A percentile compares a stretch with the other conserved stretches of the same genome.
Conservation (phyloP, 306 rosid genomes). For the Arachis hypogaea region DNA sequence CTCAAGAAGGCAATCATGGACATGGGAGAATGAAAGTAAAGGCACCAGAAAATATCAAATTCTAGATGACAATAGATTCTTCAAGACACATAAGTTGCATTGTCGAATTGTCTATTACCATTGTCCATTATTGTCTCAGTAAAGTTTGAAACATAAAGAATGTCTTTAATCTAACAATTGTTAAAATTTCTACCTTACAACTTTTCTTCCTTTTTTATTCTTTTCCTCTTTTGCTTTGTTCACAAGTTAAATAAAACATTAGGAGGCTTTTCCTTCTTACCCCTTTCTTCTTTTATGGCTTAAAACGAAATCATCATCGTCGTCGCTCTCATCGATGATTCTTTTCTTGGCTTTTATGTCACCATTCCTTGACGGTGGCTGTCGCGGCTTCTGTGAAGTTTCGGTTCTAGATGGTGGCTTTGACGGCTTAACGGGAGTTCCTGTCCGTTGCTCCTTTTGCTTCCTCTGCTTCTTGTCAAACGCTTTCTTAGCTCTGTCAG, state of each 20-base stretch:
- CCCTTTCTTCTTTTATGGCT: conserved; percentile 79
- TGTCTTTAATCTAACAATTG: conserved; percentile 41
- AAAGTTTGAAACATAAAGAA: conserved; percentile 53
- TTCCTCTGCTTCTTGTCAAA: conserved; percentile 82
- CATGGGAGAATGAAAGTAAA: not conserved
- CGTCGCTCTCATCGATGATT: conserved; percentile 56
- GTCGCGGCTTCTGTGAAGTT: conserved; percentile 69
- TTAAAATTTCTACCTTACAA: conserved; percentile 39
- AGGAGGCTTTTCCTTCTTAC: conserved; percentile 44
- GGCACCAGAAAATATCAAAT: not conserved
- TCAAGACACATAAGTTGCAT: conserved; percentile 33
- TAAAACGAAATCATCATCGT: conserved; percentile 58
- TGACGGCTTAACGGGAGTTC: conserved; percentile 74
- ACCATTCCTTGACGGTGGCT: conserved; percentile 66
- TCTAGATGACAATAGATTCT: not conserved
- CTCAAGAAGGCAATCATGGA: not conserved
- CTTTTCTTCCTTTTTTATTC: not conserved
- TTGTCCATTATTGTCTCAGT: conserved; percentile 39
- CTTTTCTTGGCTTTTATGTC: conserved; percentile 72
- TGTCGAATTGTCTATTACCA: not conserved
- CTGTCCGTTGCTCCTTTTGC: conserved; percentile 76
- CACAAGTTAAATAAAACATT: conserved; percentile 26
- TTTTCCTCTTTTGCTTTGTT: not conserved
- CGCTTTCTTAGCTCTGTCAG: conserved; percentile 79
- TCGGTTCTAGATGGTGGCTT: conserved; percentile 61